These are phyloP conservation scores for Primulina huaijiensis DNA, from an alignment of 257 asterid genomes.

Conservation along the genomic window DNA sequence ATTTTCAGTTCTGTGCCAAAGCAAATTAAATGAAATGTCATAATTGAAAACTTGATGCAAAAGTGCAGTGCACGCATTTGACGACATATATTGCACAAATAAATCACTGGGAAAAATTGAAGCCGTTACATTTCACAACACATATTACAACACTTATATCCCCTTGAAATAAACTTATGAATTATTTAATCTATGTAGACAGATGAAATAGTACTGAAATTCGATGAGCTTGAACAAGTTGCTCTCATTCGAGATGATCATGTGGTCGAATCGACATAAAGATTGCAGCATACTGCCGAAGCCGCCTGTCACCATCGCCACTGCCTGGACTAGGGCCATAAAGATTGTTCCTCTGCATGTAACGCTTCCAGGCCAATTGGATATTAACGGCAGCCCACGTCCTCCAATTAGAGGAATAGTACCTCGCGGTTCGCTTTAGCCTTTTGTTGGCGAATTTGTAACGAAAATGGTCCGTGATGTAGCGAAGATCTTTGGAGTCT, in stretches of 20 bases:
- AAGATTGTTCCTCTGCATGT: conserved; percentile 48
- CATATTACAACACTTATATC: neutral
- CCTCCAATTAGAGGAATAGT: conserved; percentile 86
- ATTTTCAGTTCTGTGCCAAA: too few relatives aligned
- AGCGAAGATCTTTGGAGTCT: conserved; percentile 55
- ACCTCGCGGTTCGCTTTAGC: conserved; percentile 63
- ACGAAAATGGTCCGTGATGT: conserved; percentile 81
- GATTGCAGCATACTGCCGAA: conserved; percentile 73
- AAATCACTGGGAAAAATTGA: neutral
- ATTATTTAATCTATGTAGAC: too few relatives aligned
- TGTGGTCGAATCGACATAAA: conserved; percentile 87
- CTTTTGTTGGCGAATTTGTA: conserved; percentile 84
- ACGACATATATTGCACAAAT: neutral
- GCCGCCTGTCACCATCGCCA: conserved; percentile 54
- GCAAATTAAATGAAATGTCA: too few relatives aligned
- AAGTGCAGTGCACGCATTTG: neutral
- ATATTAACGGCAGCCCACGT: conserved; percentile 94
- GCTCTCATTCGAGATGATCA: conserved; percentile 75
- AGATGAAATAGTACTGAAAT: neutral
- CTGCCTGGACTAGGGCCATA: conserved; percentile 15
- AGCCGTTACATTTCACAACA: neutral
- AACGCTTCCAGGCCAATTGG: conserved; percentile 80
- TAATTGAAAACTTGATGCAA: too few relatives aligned
- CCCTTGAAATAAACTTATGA: neutral
- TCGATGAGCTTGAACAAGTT: neutral